These are phyloP conservation scores for Dianthus caryophyllus DNA, from an alignment of 148 eudicot genomes.

Conservation along the genomic window DNA sequence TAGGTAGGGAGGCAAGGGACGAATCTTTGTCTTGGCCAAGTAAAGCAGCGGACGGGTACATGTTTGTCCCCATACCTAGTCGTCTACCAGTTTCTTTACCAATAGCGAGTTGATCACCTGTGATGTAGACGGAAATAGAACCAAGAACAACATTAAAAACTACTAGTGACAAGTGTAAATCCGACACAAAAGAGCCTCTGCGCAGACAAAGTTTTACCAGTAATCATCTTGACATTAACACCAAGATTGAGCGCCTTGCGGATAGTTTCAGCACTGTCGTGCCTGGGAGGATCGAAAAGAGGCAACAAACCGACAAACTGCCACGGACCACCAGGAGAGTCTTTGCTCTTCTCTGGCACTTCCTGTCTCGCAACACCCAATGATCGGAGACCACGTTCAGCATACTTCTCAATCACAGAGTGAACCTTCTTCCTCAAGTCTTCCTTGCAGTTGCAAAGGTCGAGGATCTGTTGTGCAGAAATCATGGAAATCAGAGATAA, in stretches of 20 bases:
- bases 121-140: not conserved
- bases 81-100: constrained; percentile 94
- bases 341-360: constrained; percentile 78
- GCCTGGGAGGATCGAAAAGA: constrained; percentile 95
- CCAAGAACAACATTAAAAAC: not conserved
- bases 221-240: constrained; percentile 93
- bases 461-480: constrained; percentile 53
- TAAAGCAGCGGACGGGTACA: constrained; percentile 87
- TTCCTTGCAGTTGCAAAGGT: constrained; percentile 77
- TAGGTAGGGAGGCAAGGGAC: constrained; percentile 59
- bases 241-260: constrained; percentile 91
- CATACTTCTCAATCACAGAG: constrained; percentile 74
- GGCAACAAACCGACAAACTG: constrained; percentile 81
- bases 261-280: constrained; percentile 90
- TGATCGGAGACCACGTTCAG: constrained; percentile 92
- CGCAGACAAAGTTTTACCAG: constrained; percentile 44
- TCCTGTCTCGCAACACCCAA: constrained; percentile 90
- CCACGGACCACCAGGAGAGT: constrained; percentile 83
- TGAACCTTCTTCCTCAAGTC: constrained; percentile 77
- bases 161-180: not conserved
- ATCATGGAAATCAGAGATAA: constrained; percentile 7
- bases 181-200: not conserved
- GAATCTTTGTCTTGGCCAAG: constrained; percentile 73
- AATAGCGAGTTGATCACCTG: constrained; percentile 95
- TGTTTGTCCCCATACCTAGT: constrained; percentile 95